Evolutionary conservation across 768 basidiomycete species (phyloP).

Genomic region (Saitozyma sp.): DNA sequence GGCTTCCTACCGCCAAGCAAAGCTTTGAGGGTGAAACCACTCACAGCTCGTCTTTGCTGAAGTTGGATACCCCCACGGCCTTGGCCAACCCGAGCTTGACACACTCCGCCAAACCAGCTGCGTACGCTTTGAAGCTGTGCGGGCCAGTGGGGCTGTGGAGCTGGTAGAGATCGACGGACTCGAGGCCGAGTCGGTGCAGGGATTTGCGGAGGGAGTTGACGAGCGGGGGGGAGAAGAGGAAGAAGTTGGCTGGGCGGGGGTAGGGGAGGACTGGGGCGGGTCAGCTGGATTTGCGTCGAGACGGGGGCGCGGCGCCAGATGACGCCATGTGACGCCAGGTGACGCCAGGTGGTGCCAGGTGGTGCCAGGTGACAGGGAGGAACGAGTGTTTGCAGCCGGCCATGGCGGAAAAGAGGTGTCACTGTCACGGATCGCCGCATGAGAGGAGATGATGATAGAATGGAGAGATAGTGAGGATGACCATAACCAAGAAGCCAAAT

Average conservation of each 20-base stretch:
- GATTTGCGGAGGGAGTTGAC: constrained; percentile 33
- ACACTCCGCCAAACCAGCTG: constrained; percentile 41
- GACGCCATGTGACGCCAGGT: neutral
- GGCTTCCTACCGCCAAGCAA: neutral
- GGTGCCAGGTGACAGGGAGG: neutral
- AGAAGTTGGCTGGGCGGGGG: constrained; percentile 35
- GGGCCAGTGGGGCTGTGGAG: constrained; percentile 42
- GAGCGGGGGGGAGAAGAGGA: constrained; percentile 40
- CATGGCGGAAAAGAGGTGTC: neutral
- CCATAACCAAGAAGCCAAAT: no score
- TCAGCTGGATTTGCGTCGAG: neutral
- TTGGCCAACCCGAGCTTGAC: constrained; percentile 46
- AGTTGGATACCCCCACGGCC: constrained; percentile 48
- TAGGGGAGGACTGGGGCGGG: constrained; percentile 29
- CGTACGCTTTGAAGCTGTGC: constrained; percentile 41
- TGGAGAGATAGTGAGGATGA: neutral
- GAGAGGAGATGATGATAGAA: neutral
- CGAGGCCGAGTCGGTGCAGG: constrained; percentile 38
- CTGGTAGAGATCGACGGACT: constrained; percentile 44
- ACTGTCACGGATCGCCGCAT: no score
- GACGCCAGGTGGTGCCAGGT: no score
- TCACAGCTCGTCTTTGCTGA: constrained; percentile 45
- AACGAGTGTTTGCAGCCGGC: neutral
- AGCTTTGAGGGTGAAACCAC: constrained; percentile 2
- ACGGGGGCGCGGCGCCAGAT: neutral